Percentiles rank a stretch among this genome's conserved stretches.
Evolutionary conservation across 2,329 filamentous ascomycete species (phyloP).

Genomic region (Aspergillus texensis): DNA sequence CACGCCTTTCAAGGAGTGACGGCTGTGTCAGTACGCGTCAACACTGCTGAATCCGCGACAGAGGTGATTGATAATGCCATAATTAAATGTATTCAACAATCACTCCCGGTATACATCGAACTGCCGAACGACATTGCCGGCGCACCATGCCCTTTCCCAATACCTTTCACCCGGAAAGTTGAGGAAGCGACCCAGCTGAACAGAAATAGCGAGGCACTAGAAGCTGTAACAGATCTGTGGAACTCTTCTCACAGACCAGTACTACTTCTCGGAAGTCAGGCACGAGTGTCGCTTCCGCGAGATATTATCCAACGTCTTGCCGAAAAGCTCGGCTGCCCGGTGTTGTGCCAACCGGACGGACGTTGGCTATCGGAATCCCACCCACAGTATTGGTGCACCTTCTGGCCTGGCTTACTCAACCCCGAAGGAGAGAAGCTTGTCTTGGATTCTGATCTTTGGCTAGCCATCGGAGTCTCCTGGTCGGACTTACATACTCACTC

Average conservation of each 20-base stretch:
- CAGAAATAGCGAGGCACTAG: background rate
- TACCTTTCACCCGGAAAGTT: background rate
- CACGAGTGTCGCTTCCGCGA: background rate
- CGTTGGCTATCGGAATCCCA: slow-evolving; percentile 9
- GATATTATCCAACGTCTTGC: slow-evolving; percentile 6
- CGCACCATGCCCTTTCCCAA: background rate
- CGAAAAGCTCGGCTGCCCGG: slow-evolving; percentile 11
- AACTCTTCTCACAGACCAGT: slow-evolving; percentile 6
- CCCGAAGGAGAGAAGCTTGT: slow-evolving; percentile 2
- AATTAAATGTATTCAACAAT: slow-evolving; percentile 3
- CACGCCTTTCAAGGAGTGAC: slow-evolving; percentile 10
- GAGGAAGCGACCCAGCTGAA: background rate
- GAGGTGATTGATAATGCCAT: slow-evolving; percentile 10
- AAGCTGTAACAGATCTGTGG: slow-evolving; percentile 5
- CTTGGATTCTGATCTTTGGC: slow-evolving; percentile 10
- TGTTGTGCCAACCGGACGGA: slow-evolving; percentile 14
- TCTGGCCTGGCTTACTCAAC: slow-evolving; percentile 9
- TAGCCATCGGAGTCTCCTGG: slow-evolving; percentile 8
- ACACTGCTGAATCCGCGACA: background rate
- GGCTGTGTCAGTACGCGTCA: slow-evolving; percentile 9
- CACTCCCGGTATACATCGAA: slow-evolving; percentile 14
- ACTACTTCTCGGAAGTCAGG: slow-evolving; percentile 8
- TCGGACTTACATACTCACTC: slow-evolving; percentile 2
- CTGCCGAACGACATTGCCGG: slow-evolving; percentile 9
- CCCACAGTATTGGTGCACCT: slow-evolving; percentile 10